Evolutionary conservation across 2,329 filamentous ascomycete genomes (phyloP).

Genomic region (Fusarium pininemorale): DNA sequence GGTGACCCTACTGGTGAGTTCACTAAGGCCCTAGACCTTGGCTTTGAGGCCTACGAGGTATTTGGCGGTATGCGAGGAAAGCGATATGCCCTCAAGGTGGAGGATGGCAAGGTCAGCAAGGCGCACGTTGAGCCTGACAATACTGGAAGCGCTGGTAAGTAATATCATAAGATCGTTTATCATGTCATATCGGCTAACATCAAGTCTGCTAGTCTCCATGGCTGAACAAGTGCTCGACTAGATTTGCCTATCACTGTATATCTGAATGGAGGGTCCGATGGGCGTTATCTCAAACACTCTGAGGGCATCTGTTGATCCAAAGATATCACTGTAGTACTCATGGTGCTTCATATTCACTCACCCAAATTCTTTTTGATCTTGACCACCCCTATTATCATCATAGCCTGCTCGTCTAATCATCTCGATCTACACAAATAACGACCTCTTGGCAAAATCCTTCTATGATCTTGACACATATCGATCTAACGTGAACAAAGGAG

Average conservation of each 20-base stretch:
- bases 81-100: conserved; percentile 84
- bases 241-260: background rate
- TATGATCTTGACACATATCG: background rate
- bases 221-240: conserved; percentile 36
- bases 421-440: background rate
- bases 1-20: conserved; percentile 83
- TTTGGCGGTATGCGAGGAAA: conserved; percentile 87
- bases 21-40: conserved; percentile 83
- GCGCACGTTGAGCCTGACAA: conserved; percentile 88
- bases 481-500: background rate
- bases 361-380: background rate
- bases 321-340: background rate
- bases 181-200: background rate
- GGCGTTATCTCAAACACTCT: background rate
- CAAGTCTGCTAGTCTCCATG: conserved; percentile 32
- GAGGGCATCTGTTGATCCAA: background rate
- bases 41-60: conserved; percentile 77
- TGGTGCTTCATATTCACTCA: background rate
- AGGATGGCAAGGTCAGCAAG: conserved; percentile 85
- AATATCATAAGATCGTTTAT: background rate
- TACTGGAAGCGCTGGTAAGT: conserved; percentile 79
- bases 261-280: background rate
- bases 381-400: background rate
- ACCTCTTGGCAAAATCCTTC: background rate
- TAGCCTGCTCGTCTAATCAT: background rate